Base-by-base conservation (phyloP, 495 filamentous ascomycete species). In the Melanomma pulvis-pyrius region DNA sequence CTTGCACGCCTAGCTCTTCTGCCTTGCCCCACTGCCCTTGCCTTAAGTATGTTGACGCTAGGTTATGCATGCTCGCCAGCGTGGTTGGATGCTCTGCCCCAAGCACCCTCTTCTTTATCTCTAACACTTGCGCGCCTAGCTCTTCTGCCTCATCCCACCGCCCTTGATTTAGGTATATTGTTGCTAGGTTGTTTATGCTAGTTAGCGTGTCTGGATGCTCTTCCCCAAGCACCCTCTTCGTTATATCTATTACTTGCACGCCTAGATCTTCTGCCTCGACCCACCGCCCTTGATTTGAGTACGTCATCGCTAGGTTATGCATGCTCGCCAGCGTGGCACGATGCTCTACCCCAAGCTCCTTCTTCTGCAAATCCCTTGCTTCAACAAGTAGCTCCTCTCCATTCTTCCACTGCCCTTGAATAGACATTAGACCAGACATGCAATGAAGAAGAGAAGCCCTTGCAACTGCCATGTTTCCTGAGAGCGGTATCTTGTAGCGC, bases 121-220 rank as follows among this genome's bases (percentile, higher is more conserved):
- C 49, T 22, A 52, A 5, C 21, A 26, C 49, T 52, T 17, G 25
- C 49, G 5, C 9, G 13, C 8, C 2, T 17, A 52, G 3, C 9
- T 3, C 19, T 34, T 54, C 51, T 30, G 51, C 51, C 29, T 54
- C 51, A 19, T 13, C 21, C 24, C 25, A 54, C 32, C 51, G 2
- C 21, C 51, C 51, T 34, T 54, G 51, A 32, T 32, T 34, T n/a
- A 1, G 2, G 9, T 7, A 54, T 26, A n/a, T 32, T n/a, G 25
- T 32, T n/a, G 9, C 51, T 1, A 54, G 51, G n/a, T 54, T 54
- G 7, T 9, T 26, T 8, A 54, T 32, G 21, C 51, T 54, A n/a
- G 51, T 34, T 12, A 54, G 51, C 51, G 51, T 54, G 51, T 54
- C 51, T 54, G 17, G 51, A 32, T 54, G 51, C n/a, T 54, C 51